A percentile compares a stretch with the other conserved stretches of the same genome.
Conservation (phyloP, 257 asterid genomes). For the Parsonsia alboflavescens region DNA sequence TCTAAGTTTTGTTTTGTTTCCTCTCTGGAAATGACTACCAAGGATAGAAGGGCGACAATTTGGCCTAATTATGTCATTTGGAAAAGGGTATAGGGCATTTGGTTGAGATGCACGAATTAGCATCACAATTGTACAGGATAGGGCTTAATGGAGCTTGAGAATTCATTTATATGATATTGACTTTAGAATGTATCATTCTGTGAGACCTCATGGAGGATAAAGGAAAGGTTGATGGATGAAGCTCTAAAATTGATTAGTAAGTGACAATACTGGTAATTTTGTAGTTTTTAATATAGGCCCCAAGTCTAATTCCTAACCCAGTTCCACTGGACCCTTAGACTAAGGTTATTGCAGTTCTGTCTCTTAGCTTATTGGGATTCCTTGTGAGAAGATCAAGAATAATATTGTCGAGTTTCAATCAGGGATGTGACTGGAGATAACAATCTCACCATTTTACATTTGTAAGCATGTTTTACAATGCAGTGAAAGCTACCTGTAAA, state of each 20-base stretch:
- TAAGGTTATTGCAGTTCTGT: not conserved
- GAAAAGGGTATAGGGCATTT: too few species aligned
- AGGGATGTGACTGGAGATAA: not conserved
- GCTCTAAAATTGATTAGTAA: not conserved
- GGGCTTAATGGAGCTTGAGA: not conserved
- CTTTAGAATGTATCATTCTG: too few species aligned
- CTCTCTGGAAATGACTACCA: too few species aligned
- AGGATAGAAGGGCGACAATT: too few species aligned
- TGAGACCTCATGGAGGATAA: not conserved
- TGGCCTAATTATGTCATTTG: too few species aligned
- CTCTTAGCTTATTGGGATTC: not conserved
- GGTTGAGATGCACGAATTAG: too few species aligned
- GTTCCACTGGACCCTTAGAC: not conserved
- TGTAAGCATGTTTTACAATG: not conserved
- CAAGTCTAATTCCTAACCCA: too few species aligned
- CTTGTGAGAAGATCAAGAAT: not conserved
- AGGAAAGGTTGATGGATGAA: not conserved
- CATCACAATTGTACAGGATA: not conserved
- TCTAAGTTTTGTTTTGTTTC: too few species aligned
- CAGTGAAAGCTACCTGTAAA: not conserved
- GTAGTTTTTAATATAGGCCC: not conserved
- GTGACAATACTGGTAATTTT: not conserved
- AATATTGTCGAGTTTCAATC: not conserved
- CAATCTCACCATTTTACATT: not conserved
- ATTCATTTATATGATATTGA: not conserved